Evolutionary conservation across 768 basidiomycete species (phyloP).

Genomic region (Pholiota conissans): DNA sequence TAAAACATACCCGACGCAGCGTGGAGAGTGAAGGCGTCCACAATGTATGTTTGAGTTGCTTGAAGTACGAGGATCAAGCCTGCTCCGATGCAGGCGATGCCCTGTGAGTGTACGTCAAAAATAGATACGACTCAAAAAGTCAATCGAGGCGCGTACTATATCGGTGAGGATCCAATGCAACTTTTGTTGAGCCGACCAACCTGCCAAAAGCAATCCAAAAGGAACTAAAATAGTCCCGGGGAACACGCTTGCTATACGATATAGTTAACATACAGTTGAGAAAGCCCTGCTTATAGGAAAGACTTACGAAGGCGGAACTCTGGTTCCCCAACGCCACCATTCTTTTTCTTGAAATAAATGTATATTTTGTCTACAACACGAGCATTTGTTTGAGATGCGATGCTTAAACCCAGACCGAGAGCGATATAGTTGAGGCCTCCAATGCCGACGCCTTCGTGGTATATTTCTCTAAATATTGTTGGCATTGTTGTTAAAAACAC

Average conservation of each 20-base stretch:
- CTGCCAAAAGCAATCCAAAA: slow-evolving; percentile 63
- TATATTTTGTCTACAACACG: slow-evolving; percentile 57
- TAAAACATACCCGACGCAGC: slow-evolving; percentile 59
- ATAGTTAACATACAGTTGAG: background rate
- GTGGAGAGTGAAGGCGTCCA: slow-evolving; percentile 66
- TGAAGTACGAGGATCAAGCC: slow-evolving; percentile 64
- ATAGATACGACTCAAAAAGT: background rate
- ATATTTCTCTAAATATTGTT: slow-evolving; percentile 52
- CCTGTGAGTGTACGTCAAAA: too few species aligned
- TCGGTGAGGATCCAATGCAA: slow-evolving; percentile 74
- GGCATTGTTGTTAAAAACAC: slow-evolving; percentile 72
- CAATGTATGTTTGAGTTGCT: slow-evolving; percentile 63
- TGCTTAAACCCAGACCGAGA: slow-evolving; percentile 60
- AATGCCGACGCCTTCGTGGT: slow-evolving; percentile 56
- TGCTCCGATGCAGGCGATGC: slow-evolving; percentile 54
- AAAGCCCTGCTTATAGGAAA: too few species aligned
- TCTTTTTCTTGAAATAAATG: slow-evolving; percentile 46
- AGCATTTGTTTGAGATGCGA: slow-evolving; percentile 56
- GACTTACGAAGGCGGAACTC: slow-evolving; percentile 52
- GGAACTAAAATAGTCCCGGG: slow-evolving; percentile 62
- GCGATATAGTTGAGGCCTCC: slow-evolving; percentile 72
- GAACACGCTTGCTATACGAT: slow-evolving; percentile 52
- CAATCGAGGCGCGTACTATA: slow-evolving; percentile 47
- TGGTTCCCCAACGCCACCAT: slow-evolving; percentile 45
- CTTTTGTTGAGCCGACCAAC: slow-evolving; percentile 62